A percentile compares a stretch with the other conserved stretches of the same genome.
Evolutionary conservation across 306 rosid species (phyloP).

Genomic region (Myrica gale): DNA sequence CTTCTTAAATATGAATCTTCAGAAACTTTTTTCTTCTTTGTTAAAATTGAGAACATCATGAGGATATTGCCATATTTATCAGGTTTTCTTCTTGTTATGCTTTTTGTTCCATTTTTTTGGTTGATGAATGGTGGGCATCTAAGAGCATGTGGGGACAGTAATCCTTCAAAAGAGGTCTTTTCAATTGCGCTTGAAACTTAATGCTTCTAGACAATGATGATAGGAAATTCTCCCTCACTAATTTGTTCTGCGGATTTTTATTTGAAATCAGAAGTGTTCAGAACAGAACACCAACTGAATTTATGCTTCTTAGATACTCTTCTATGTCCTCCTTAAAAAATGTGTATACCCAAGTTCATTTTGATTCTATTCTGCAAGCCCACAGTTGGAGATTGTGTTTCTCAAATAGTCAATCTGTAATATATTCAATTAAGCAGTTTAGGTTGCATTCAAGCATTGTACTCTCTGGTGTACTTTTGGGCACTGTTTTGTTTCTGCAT

Average conservation of each 20-base stretch:
- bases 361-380: background rate
- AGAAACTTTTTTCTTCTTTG: background rate
- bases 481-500: background rate
- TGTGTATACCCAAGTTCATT: background rate
- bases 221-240: too few species aligned
- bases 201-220: too few species aligned
- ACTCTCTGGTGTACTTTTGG: background rate
- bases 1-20: slow-evolving; percentile 1
- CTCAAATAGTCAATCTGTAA: background rate
- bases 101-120: background rate
- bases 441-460: too few species aligned
- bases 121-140: background rate
- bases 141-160: too few species aligned
- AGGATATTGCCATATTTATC: background rate
- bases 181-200: too few species aligned
- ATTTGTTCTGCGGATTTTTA: too few species aligned
- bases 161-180: too few species aligned
- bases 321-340: too few species aligned
- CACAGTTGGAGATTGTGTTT: background rate
- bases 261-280: too few species aligned
- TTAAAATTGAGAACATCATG: background rate
- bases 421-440: background rate
- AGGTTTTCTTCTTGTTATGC: background rate
- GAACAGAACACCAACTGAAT: too few species aligned
- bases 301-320: background rate